Base-by-base conservation (phyloP, 768 basidiomycete genomes). In the Rhizopogon vesiculosus region DNA sequence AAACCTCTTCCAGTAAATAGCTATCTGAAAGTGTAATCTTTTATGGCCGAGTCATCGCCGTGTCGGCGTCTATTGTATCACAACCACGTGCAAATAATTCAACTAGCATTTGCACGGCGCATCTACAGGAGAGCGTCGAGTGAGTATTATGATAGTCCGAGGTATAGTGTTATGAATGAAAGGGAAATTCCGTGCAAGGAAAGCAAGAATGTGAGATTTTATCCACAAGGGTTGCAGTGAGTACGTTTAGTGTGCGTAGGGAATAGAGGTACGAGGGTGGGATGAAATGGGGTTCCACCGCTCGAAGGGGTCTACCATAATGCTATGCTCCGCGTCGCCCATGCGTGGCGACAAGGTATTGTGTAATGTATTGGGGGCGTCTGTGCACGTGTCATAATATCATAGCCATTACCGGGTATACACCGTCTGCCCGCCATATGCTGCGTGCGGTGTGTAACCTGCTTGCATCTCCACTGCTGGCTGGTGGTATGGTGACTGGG, bases 401-500 rank as follows among this genome's bases (percentile, higher is more conserved):
- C 49, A 35, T 35, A 33, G n/a, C 25, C 31, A 10, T 46, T 15
- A 49, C 48, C 55, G 58, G 8, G 42, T 19, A 28, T 59, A 56
- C 19, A 28, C 41, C 31, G 33, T 53, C 50, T 59, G 57, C 9
- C 56, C 48, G 22, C 54, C 48, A 18, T 50, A 53, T 25, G 44
- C 35, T 10, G 56, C 38, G 16, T 54, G 51, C 15, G 53, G 35
- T 35, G 33, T 8, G 18, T 57, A 56, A 15, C 49, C 49, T 3
- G 53, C 29, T 19, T 59, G 57, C 57, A 46, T 61, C 28, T 59
- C 51, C 18, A 51, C 51, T 16, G 53, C 31, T 15, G 57, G 54
- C 5, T 45, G 45, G 0, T 41, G 15, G 25, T 38, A 42, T 12
- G 40, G 42, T 8, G 19, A 33, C 35, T 28, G 16, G 31, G 7